phyloP scores from a whole-genome alignment of 129 eudicot genomes.

The Arctium lappa region DNA sequence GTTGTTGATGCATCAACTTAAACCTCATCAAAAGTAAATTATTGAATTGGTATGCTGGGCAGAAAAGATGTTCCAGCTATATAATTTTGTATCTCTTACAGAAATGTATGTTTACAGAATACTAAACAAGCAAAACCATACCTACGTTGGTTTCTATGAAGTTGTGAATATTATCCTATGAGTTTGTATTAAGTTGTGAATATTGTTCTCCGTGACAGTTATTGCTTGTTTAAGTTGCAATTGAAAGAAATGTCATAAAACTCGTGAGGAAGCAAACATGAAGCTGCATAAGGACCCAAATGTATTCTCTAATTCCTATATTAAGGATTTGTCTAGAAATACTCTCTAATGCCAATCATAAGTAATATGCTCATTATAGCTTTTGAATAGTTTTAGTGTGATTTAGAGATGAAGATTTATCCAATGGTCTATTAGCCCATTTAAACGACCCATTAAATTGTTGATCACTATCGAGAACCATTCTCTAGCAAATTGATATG shows the following conservation, averaged over 20 bases:
- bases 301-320: slow-evolving; percentile 36
- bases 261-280: slow-evolving; percentile 89
- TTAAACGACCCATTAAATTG: background rate
- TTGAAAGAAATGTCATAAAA: slow-evolving; percentile 88
- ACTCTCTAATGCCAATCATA: background rate
- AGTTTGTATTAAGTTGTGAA: background rate
- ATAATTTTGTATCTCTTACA: background rate
- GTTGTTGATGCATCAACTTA: background rate
- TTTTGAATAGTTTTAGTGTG: background rate
- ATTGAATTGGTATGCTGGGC: background rate
- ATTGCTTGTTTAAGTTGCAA: slow-evolving; percentile 92
- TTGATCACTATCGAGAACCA: too few species aligned
- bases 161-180: too few species aligned
- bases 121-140: too few species aligned
- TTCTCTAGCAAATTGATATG: too few species aligned
- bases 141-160: too few species aligned
- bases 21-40: background rate
- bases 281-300: slow-evolving; percentile 68
- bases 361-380: background rate
- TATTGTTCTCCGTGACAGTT: slow-evolving; percentile 38
- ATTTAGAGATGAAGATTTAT: background rate
- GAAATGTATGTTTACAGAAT: background rate
- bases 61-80: background rate
- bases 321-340: background rate
- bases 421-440: background rate